These are phyloP conservation scores for Fistulinella prunicolor DNA, from an alignment of 768 basidiomycete genomes.

Conservation along the genomic window DNA sequence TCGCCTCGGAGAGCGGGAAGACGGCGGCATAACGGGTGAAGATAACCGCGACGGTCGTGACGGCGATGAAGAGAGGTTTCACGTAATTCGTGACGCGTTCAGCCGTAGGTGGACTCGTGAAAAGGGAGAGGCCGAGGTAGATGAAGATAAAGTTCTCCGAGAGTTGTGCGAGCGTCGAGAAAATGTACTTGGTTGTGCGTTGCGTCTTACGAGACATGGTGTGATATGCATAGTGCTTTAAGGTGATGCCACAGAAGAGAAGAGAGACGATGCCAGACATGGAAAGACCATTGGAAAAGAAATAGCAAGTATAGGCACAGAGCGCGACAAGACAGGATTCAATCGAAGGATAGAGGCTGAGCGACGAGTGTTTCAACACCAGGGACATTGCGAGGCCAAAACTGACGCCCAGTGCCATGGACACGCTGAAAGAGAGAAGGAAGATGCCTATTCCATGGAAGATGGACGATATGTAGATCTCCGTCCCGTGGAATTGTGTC, in stretches of 20 bases:
- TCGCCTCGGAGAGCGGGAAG: slow-evolving; percentile 90
- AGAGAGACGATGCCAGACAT: slow-evolving; percentile 98
- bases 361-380: slow-evolving; percentile 89
- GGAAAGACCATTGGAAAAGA: slow-evolving; percentile 93
- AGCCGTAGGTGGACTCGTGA: slow-evolving; percentile 79
- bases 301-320: slow-evolving; percentile 95
- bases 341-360: slow-evolving; percentile 85
- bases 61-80: slow-evolving; percentile 92
- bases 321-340: slow-evolving; percentile 96
- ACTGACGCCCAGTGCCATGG: slow-evolving; percentile 88
- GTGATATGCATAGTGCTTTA: slow-evolving; percentile 99
- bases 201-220: slow-evolving; percentile 97
- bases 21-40: slow-evolving; percentile 96
- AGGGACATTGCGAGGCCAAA: slow-evolving; percentile 92
- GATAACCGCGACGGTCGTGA: slow-evolving; percentile 88
- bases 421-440: slow-evolving; percentile 90
- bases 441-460: slow-evolving; percentile 99
- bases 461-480: slow-evolving; percentile 82
- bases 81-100: slow-evolving; percentile 81
- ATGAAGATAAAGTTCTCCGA: slow-evolving; percentile 99
- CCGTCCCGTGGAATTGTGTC: slow-evolving; percentile 85
- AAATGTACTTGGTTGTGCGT: slow-evolving; percentile 92
- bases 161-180: slow-evolving; percentile 88
- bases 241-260: slow-evolving; percentile 96
- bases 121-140: slow-evolving; percentile 95